phyloP scores from a whole-genome alignment of 805 yeast genomes.

The Yarrowia bubula region DNA sequence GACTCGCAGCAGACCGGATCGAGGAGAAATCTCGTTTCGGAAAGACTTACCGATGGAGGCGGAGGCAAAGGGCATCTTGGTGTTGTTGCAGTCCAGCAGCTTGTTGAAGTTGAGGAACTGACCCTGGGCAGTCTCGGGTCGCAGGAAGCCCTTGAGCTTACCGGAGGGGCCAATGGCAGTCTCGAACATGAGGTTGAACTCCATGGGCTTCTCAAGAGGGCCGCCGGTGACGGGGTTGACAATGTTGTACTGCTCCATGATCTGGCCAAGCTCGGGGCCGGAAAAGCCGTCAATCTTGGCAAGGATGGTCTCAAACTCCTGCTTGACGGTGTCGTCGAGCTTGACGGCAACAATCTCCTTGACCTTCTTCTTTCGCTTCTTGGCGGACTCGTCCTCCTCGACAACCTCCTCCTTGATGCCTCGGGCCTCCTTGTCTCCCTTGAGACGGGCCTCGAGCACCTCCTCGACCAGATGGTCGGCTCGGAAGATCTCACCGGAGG shows the following conservation, averaged over 20 bases:
- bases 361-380: conserved; percentile 85
- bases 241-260: conserved; percentile 78
- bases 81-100: conserved; percentile 89
- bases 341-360: conserved; percentile 89
- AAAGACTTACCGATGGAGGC: conserved; percentile 98
- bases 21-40: conserved; percentile 98
- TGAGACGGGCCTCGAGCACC: conserved; percentile 91
- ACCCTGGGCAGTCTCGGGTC: conserved; percentile 99
- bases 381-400: conserved; percentile 81
- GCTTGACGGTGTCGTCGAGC: conserved; percentile 74
- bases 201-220: conserved; percentile 81
- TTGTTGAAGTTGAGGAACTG: conserved; percentile 95
- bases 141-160: conserved; percentile 85
- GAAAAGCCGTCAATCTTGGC: conserved; percentile 92
- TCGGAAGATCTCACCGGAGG: conserved; percentile 96
- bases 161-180: conserved; percentile 99
- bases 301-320: conserved; percentile 79
- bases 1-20: conserved; percentile 95
- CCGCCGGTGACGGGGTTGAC: conserved; percentile 90
- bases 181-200: conserved; percentile 98
- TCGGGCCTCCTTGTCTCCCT: conserved; percentile 96
- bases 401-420: conserved; percentile 71
- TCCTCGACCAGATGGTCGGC: conserved; percentile 98
- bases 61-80: conserved; percentile 98
- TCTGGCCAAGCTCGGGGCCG: conserved; percentile 86